Evolutionary conservation across 192 early-diverging fungal genomes (phyloP), one percentile per base, ranked within the genome.

Genomic region (Backusella morwellensis): DNA sequence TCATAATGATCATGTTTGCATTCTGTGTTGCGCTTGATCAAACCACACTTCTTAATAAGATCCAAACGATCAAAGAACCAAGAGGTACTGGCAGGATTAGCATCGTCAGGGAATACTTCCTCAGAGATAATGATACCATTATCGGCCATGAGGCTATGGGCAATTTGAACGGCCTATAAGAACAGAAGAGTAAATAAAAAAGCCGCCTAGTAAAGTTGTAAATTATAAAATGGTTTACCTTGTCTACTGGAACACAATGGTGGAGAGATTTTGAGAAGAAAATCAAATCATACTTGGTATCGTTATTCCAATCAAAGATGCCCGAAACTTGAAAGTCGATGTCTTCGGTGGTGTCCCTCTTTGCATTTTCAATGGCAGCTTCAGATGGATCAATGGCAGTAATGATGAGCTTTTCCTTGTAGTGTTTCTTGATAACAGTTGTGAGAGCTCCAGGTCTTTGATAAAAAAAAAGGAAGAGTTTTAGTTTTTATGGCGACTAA

Each of bases 231-330:
- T 63, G 47, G 32, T 34, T 35, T 42, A 76, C 75, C 6, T 68
- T 36, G 11, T 76, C 75, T 5, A 76, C 44, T 26, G 75, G 75
- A 29, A 67, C 29, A 47, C 63, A 69, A 21, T 76, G 75, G 29
- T 76, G 75, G 6, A 76, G 75, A 47, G 75, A 76, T 26, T 76
- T 76, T 41, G 75, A 70, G 17, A 76, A 76, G 15, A 76, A 41
- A 6, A 76, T 70, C 9, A 76, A n/a, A 52, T 76, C 75, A 42
- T 42, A 76, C 1, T 70, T 76, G 1, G 2, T 14, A 50, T 76
- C 36, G 11, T 15, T 35, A 0, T 72, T 67, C 26, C 38, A 76
- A 14, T 76, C 35, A 35, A 76, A 67, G 34, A 76, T 67, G 32
- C 34, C 66, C 19, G 75, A 68, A 5, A 23, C 23, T 23, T 52